Evolutionary conservation across 2,329 filamentous ascomycete species (phyloP).

Genomic region (Shiraia bambusicola): DNA sequence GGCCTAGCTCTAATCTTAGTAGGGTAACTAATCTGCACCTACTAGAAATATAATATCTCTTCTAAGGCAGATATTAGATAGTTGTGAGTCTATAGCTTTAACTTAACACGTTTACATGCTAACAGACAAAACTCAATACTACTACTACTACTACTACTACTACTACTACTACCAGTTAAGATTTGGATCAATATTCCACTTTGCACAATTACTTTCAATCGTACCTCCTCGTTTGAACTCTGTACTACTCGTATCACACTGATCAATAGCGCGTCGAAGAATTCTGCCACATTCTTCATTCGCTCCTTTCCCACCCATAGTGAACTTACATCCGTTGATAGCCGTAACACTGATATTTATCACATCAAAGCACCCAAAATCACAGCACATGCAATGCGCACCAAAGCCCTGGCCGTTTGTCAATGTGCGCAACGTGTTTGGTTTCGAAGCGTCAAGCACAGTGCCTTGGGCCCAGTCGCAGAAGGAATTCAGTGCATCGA

Average conservation of each 20-base stretch:
- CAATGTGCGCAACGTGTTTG: background rate
- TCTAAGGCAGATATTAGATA: too few relatives aligned
- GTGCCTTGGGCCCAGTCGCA: slow-evolving; percentile 1
- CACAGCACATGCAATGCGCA: background rate
- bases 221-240: slow-evolving; percentile 2
- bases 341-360: background rate
- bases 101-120: too few relatives aligned
- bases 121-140: too few relatives aligned
- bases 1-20: too few relatives aligned
- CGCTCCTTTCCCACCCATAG: background rate
- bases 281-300: slow-evolving; percentile 2
- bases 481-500: background rate
- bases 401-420: background rate
- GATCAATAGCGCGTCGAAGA: background rate
- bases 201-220: background rate
- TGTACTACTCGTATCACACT: background rate
- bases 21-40: too few relatives aligned
- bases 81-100: too few relatives aligned
- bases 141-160: too few relatives aligned
- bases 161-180: too few relatives aligned
- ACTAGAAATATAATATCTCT: too few relatives aligned
- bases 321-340: slow-evolving; percentile 2
- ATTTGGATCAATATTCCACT: slow-evolving; percentile 1
- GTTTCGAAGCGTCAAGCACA: background rate
- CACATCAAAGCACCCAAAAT: background rate